Conservation (phyloP, 176 grass and related monocot species). For the Avena sativa region DNA sequence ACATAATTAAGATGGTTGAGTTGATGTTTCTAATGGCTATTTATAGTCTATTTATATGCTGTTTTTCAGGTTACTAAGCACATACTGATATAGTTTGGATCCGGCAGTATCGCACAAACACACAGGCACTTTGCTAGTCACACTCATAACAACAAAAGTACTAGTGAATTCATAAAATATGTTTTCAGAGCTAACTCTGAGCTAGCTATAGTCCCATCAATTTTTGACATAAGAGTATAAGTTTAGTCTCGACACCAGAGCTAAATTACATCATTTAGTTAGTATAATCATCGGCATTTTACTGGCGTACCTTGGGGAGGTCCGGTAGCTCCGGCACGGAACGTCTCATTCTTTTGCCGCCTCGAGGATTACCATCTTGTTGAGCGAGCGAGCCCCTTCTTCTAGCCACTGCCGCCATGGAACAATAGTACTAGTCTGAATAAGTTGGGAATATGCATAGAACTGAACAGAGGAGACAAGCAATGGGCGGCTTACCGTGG, state of each 20-base stretch:
- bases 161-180: background rate
- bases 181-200: too few species aligned
- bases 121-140: background rate
- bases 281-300: background rate
- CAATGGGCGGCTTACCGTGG: background rate
- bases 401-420: background rate
- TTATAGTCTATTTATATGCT: too few species aligned
- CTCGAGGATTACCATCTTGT: background rate
- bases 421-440: too few species aligned
- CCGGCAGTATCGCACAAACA: too few species aligned
- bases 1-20: too few species aligned
- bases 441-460: background rate
- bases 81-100: background rate
- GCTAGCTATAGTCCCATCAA: too few species aligned
- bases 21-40: too few species aligned
- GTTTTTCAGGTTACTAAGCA: background rate
- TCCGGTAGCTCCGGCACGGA: background rate
- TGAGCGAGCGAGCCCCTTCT: background rate
- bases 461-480: background rate
- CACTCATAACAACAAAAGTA: background rate
- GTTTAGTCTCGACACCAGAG: background rate
- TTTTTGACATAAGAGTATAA: background rate
- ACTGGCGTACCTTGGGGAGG: background rate
- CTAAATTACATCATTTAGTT: background rate
- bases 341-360: background rate